Evolutionary conservation across 805 yeast genomes (phyloP), one percentile per base, ranked within the genome.

Genomic region (Saturnispora ahearnii): DNA sequence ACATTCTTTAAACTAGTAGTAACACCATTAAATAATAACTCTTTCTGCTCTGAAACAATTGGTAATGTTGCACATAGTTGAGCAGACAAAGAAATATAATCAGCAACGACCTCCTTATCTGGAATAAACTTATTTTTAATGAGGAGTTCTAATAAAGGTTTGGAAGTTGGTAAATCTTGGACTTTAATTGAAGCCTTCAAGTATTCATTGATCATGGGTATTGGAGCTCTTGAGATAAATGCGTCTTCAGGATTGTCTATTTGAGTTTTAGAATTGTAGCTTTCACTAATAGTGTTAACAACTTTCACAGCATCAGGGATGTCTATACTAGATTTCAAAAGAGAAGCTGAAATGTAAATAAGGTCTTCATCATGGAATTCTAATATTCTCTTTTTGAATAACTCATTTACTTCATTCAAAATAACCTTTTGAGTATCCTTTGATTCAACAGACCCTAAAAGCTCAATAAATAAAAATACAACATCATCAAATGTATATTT

Each of bases 1-100:
- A 55, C 38, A 4, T 11, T 7, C 3, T 55, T 55, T 29, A 58
- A 36, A n/a, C 59, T 55, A 7, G 45, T 28, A 1, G 61, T 45
- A 31, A 59, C 56, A 9, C 59, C 57, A 48, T 57, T 62, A 49
- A 62, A 64, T 8, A 64, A 46, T 37, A 59, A 33, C 41, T 48
- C 55, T 33, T 57, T 55, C 31, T 58, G 48, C 4, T 49, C 44
- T 1, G 59, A 48, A 32, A 59, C 44, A 15, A 62, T 36, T 24
- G 45, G 46, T n/a, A 48, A 44, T 3, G 55, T 45, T 2, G 31
- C 15, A 21, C 61, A 56, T 8, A 52, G 45, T 1, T 44, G 28
- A 5, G 54, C 45, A 1, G 60, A 48, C 13, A 61, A 40, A 10
- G 32, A 13, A 10, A 59, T 22, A 33, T 63, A 63, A 1, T 50